Evolutionary conservation across 176 grass and related monocot species (phyloP), one percentile per base, ranked within the genome.

Genomic region (Olyra latifolia): DNA sequence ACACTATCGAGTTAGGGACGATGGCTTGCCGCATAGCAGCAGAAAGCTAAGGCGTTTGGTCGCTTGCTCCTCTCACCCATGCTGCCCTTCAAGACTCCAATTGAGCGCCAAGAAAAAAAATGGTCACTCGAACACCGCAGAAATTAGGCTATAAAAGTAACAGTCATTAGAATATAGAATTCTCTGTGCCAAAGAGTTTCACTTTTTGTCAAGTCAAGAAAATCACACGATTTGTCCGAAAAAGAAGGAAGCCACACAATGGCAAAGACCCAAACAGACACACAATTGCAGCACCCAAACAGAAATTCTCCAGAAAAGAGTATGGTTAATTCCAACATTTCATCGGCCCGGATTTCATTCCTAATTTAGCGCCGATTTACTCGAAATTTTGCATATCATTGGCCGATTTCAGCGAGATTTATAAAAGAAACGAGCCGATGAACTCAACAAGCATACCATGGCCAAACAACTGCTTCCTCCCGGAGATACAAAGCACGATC

Each of bases 61-160:
- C 87, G 80, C 87, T 77, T 94, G 92, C 82, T 91, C 84, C 85
- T 89, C 80, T 23, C 72, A 62, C 72, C 87, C 89, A 91, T 94
- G 82, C 69, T 59, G 72, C 81, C 32, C 79, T 84, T 68, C 80
- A 70, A 85, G 58, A 81, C 75, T 88, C 71, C 87, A 48, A 66
- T 16, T 38, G 80, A 47, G 72, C 68, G 83, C 89, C 89, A 58
- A 50, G 80, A 77, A 74, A 62, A 11, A 49, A 49, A 44, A 1
- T 71, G n/a, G 11, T 55, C 40, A 76, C 20, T 72, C 10, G 62
- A 71, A 30, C 12, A 48, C 30, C n/a, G 30, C 28, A 27, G 28
- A 66, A 54, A 62, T 47, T 67, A 62, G 68, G 71, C 38, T 15
- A 76, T 25, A 69, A 68, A 76, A 57, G 69, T 4, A 30, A 42